phyloP scores from a whole-genome alignment of 345 rosid genomes.

The Eucalyptus sp. region DNA sequence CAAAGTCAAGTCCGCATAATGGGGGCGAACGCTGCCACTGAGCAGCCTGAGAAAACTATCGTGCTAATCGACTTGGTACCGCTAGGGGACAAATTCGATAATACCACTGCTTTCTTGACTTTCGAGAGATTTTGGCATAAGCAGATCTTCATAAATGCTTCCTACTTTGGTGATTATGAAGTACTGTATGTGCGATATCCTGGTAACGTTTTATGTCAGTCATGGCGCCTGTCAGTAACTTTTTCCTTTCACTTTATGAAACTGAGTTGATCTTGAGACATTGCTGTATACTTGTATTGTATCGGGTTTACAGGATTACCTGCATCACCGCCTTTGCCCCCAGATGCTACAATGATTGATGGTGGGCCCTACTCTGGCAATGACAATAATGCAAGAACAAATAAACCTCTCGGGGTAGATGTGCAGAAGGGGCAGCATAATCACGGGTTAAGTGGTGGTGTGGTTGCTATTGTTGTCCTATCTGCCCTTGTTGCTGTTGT shows the following conservation, averaged over 20 bases:
- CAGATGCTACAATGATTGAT: constrained; percentile 39
- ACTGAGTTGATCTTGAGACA: neutral
- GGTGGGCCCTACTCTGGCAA: constrained; percentile 54
- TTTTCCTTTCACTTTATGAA: neutral
- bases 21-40: constrained; percentile 87
- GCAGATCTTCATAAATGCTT: constrained; percentile 49
- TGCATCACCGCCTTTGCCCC: constrained; percentile 69
- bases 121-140: constrained; percentile 84
- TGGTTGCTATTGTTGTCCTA: constrained; percentile 57
- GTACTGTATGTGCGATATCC: constrained; percentile 80
- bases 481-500: constrained; percentile 49
- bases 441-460: constrained; percentile 39
- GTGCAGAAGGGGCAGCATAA: constrained; percentile 42
- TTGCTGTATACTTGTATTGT: neutral
- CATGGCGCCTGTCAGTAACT: neutral
- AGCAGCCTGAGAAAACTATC: constrained; percentile 72
- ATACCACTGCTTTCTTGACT: constrained; percentile 63
- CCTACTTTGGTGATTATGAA: constrained; percentile 65
- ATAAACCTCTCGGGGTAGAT: constrained; percentile 87
- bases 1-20: constrained; percentile 93
- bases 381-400: constrained; percentile 36
- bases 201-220: constrained; percentile 14
- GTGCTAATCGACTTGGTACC: constrained; percentile 91
- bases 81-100: constrained; percentile 64
- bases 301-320: constrained; percentile 56